Evolutionary conservation across 306 rosid genomes (phyloP).

Genomic region (Bauhinia variegata): DNA sequence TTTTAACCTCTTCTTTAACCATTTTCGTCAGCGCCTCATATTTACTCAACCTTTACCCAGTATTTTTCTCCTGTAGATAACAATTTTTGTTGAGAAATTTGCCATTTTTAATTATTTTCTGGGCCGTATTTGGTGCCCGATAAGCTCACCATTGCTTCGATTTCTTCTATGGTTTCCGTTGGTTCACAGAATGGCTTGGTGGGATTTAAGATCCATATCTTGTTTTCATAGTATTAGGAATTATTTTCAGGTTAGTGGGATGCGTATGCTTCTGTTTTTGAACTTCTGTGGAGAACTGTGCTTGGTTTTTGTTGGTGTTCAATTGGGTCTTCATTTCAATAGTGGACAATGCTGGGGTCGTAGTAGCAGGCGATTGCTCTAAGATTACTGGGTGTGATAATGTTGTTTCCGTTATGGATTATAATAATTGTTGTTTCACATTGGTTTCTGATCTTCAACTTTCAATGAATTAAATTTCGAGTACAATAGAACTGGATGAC

Average conservation of each 20-base stretch:
- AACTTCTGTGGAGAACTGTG: not conserved
- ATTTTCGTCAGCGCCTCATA: too few relatives aligned
- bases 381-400: not conserved
- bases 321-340: not conserved
- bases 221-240: slow-evolving; percentile 43
- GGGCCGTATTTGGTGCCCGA: not conserved
- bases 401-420: not conserved
- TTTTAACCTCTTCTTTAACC: too few relatives aligned
- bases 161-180: slow-evolving; percentile 20
- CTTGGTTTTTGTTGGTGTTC: not conserved
- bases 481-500: too few relatives aligned
- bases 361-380: not conserved
- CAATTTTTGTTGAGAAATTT: too few relatives aligned
- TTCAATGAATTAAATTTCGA: too few relatives aligned
- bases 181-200: slow-evolving; percentile 55
- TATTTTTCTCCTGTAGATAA: too few relatives aligned
- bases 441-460: too few relatives aligned
- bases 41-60: too few relatives aligned
- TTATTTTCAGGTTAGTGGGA: slow-evolving; percentile 56
- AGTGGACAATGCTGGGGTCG: too few relatives aligned
- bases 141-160: not conserved
- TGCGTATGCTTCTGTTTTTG: not conserved
- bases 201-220: slow-evolving; percentile 57
- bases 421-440: too few relatives aligned
- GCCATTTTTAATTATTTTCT: not conserved